Conservation (phyloP, 179 eudicot species). For the Carnegiea gigantea region DNA sequence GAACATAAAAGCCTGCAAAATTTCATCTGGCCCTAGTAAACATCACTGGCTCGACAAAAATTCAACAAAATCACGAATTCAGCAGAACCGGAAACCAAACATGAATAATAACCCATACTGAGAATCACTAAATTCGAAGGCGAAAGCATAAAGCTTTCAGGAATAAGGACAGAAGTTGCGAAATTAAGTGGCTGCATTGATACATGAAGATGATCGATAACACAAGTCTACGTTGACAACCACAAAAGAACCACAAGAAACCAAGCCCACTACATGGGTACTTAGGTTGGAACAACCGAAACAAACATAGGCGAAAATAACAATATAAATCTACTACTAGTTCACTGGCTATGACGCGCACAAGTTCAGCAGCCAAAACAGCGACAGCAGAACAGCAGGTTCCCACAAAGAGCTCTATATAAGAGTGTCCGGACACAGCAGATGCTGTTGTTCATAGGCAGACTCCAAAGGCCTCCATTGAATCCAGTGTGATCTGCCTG, state of each 20-base stretch:
- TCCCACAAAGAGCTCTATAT: constrained; percentile 21
- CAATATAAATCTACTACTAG: constrained; percentile 13
- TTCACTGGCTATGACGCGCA: constrained; percentile 18
- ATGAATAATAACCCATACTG: too few species aligned
- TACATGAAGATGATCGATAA: background rate
- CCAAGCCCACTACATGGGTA: background rate
- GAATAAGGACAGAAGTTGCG: background rate
- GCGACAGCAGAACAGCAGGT: constrained; percentile 19
- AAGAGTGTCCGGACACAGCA: background rate
- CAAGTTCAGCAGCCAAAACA: constrained; percentile 26
- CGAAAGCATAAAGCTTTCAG: background rate
- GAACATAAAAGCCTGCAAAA: too few species aligned
- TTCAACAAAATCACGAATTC: too few species aligned
- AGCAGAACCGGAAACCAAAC: too few species aligned
- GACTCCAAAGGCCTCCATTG: constrained; percentile 18
- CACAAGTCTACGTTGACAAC: background rate
- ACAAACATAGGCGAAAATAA: constrained; percentile 13
- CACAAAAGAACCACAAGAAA: constrained; percentile 16
- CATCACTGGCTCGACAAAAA: too few species aligned
- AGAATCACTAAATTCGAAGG: background rate
- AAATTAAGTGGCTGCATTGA: constrained; percentile 15
- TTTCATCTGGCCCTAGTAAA: too few species aligned
- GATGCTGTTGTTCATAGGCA: constrained; percentile 8
- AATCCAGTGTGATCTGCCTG: constrained; percentile 12
- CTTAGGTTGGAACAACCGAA: background rate